phyloP scores from a whole-genome alignment of 2,329 filamentous ascomycete species.

The Microsporum audouinii region DNA sequence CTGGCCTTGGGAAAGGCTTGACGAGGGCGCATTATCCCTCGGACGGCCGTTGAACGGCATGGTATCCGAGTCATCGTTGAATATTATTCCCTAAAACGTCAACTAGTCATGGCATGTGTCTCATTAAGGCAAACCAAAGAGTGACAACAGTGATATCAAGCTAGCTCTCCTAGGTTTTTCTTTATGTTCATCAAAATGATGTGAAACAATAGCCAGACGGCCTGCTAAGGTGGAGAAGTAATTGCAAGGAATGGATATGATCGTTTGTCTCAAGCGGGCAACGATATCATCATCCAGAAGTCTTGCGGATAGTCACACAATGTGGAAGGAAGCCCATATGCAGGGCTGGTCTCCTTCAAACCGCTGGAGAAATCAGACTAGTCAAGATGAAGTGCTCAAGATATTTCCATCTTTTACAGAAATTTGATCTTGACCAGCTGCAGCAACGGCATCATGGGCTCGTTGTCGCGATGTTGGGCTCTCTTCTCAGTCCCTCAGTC shows the following conservation, averaged over 20 bases:
- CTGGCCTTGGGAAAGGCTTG: conserved; percentile 25
- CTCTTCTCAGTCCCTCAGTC: neutral
- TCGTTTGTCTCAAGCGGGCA: neutral
- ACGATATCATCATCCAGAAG: neutral
- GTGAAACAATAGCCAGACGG: neutral
- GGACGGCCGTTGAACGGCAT: conserved; percentile 25
- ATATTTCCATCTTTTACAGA: neutral
- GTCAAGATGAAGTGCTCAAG: neutral
- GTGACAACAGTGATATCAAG: neutral
- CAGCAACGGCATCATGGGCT: neutral
- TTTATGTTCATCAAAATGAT: neutral
- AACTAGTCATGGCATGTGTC: neutral
- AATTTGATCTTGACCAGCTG: neutral
- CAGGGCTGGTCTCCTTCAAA: neutral
- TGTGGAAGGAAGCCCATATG: neutral
- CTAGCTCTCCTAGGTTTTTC: neutral
- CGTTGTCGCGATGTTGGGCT: neutral
- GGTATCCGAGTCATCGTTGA: conserved; percentile 28
- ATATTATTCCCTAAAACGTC: neutral
- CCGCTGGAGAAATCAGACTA: neutral
- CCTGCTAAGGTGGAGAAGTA: neutral
- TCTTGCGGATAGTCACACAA: neutral
- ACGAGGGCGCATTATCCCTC: conserved; percentile 24
- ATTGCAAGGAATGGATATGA: conserved; percentile 1
- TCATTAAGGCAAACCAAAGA: neutral